Evolutionary conservation across 2,329 filamentous ascomycete species (phyloP).

Genomic region (Fusarium oligoseptatum): DNA sequence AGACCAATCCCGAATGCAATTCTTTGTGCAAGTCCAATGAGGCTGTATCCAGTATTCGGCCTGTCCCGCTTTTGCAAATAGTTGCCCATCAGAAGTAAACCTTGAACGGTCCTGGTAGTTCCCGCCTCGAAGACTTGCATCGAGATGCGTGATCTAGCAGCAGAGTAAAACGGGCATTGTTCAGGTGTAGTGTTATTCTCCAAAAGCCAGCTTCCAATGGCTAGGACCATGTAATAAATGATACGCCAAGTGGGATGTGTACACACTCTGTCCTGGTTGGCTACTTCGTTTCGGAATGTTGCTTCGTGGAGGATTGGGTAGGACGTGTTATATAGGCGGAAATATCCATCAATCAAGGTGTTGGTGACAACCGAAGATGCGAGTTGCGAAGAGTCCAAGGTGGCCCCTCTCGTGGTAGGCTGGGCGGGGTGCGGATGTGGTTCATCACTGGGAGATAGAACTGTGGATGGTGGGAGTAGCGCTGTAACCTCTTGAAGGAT

Average conservation of each 20-base stretch:
- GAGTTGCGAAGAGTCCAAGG: not conserved
- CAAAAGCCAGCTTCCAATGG: slow-evolving; percentile 50
- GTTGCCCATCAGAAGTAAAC: slow-evolving; percentile 57
- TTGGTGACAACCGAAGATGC: slow-evolving; percentile 29
- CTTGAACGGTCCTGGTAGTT: slow-evolving; percentile 57
- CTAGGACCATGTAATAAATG: slow-evolving; percentile 46
- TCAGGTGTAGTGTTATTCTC: slow-evolving; percentile 25
- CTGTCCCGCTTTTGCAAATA: slow-evolving; percentile 63
- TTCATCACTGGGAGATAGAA: not conserved
- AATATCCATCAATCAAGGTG: slow-evolving; percentile 55
- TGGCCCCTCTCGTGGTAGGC: not conserved
- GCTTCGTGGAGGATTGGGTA: slow-evolving; percentile 60
- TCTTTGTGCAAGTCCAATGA: slow-evolving; percentile 60
- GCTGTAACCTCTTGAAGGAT: slow-evolving; percentile 42
- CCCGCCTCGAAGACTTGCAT: slow-evolving; percentile 58
- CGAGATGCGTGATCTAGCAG: slow-evolving; percentile 49
- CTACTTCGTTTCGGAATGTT: slow-evolving; percentile 51
- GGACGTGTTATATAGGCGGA: slow-evolving; percentile 55
- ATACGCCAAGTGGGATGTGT: slow-evolving; percentile 28
- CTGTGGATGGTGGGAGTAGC: slow-evolving; percentile 7
- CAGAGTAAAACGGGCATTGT: slow-evolving; percentile 41
- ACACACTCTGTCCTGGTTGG: not conserved
- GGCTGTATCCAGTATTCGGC: slow-evolving; percentile 63
- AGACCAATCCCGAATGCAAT: slow-evolving; percentile 62
- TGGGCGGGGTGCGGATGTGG: not conserved